These are phyloP conservation scores for Solanum verrucosum DNA, from an alignment of 257 asterid species.

Conservation along the genomic window DNA sequence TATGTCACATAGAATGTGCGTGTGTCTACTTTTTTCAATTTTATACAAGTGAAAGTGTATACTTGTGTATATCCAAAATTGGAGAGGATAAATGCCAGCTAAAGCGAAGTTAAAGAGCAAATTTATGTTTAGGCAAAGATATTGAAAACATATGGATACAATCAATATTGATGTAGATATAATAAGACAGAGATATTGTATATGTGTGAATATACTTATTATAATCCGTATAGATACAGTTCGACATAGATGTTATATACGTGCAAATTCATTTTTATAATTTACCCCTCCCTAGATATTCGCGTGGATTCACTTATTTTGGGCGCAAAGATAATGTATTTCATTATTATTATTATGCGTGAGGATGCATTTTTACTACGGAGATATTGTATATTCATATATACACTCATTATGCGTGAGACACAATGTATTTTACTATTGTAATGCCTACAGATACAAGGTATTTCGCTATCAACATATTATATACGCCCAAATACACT, in stretches of 20 bases:
- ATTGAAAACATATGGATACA: background rate
- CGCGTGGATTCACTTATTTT: background rate
- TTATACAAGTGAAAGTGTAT: too few species aligned
- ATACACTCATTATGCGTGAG: background rate
- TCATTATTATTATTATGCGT: background rate
- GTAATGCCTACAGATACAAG: background rate
- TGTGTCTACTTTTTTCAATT: too few species aligned
- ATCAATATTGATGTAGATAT: background rate
- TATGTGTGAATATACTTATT: too few species aligned
- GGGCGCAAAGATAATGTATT: too few species aligned
- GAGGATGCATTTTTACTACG: background rate
- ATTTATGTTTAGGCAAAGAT: background rate
- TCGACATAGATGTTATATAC: too few species aligned
- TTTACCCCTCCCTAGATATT: background rate
- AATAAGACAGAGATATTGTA: too few species aligned
- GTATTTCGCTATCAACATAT: background rate
- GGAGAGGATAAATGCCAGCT: too few species aligned
- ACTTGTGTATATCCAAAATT: too few species aligned
- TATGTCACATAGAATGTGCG: too few species aligned
- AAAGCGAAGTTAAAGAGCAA: too few species aligned
- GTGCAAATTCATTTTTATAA: too few species aligned
- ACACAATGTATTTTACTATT: background rate
- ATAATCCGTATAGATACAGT: too few species aligned
- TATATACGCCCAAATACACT: background rate
- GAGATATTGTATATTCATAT: background rate